Evolutionary conservation across 257 asterid species (phyloP), one percentile per base, ranked within the genome.

Genomic region (Verbascum thapsus): DNA sequence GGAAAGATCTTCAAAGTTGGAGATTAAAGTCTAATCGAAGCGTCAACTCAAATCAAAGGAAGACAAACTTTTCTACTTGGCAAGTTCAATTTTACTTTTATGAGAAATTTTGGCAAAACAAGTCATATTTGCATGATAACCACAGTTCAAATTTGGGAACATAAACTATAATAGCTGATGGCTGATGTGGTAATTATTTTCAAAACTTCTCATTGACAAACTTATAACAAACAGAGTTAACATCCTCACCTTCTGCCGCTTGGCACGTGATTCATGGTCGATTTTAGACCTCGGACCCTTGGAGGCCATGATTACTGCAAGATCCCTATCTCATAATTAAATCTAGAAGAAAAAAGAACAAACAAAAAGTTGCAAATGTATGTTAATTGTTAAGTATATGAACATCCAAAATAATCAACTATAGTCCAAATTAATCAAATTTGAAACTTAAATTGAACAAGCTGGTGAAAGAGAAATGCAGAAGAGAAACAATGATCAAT

Each of bases 221-320:
- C 26, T 48, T n/a, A n/a, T n/a, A n/a, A n/a, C n/a, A 54, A 67
- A 55, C 18, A 16, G 48, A 72, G 58, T 60, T 18, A 10, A 20
- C 10, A 70, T 13, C 58, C 67, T 68, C 72, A 94, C 99, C 96
- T 94, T 94, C 65, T 84, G 99, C 60, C 96, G 80, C 83, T 71
- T 85, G 56, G 95, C 91, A 52, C 97, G 83, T 6, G 96, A 76
- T 64, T 94, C 99, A 85, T 87, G 90, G 81, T 94, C 99, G 74
- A 79, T 87, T 70, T 84, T 94, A 66, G 88, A 87, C 85, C 95
- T 86, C 50, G 87, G 92, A 82, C 97, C 99, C 87, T 90, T 94
- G 63, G 99, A 90, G 88, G 96, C 97, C 99, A 94, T 94, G 75
- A 57, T 68, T 80, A 71, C 64, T 64, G 68, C 64, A 51, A 61